Evolutionary conservation across 345 rosid genomes (phyloP).

Genomic region (Microthlaspi erraticum): DNA sequence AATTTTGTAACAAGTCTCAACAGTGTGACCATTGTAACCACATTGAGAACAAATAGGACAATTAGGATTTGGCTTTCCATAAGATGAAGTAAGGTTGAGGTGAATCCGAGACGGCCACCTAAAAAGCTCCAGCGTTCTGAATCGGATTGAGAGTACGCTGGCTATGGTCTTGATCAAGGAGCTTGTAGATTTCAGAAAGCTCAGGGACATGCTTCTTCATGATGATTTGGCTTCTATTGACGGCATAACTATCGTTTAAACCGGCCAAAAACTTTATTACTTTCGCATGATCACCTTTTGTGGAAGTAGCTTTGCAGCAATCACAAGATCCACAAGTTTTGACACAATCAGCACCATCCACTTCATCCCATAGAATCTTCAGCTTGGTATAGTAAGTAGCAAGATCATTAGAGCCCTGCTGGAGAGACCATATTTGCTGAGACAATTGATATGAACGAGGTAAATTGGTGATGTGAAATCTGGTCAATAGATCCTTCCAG

Average conservation of each 20-base stretch:
- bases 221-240: not conserved
- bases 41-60: not conserved
- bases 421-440: not conserved
- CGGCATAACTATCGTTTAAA: not conserved
- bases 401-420: not conserved
- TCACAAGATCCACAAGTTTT: accelerated
- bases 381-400: not conserved
- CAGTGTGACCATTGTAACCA: not conserved
- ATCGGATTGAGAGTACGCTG: accelerated
- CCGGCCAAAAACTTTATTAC: not conserved
- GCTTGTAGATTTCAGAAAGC: not conserved
- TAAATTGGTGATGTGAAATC: too few species aligned
- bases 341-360: not conserved
- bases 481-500: too few species aligned
- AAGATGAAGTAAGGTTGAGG: accelerated
- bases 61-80: not conserved
- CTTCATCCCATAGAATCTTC: not conserved
- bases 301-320: accelerated
- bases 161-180: not conserved
- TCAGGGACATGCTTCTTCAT: not conserved
- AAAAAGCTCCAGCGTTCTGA: not conserved
- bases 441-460: too few species aligned
- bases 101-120: accelerated
- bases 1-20: not conserved
- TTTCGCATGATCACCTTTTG: accelerated